Base-by-base conservation (phyloP, 169 alveolate species). In the Plasmodium yoelii region DNA sequence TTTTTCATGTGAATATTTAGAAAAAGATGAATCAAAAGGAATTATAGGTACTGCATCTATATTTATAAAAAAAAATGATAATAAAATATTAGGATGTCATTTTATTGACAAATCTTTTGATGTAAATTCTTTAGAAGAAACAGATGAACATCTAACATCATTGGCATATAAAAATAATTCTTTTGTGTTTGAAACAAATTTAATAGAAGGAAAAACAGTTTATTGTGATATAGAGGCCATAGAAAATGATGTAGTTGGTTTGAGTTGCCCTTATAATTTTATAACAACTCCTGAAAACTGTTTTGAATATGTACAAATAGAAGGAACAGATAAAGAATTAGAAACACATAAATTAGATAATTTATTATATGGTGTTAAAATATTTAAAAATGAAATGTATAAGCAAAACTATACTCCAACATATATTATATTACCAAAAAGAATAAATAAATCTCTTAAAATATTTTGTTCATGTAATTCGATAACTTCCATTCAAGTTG, bases 81-180 rank as follows among this genome's bases (percentile, higher is more conserved):
- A 53, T 5, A 82, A 82, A 65, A 82, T 82, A n/a, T 67, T 82
- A 53, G 90, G 90, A 4, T 82, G 90, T 46, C 84, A 82, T 51
- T 82, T 82, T 61, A 22, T 67, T 51, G 90, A 75, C 12, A 34
- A 44, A 6, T 24, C 74, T 1, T 19, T 39, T 59, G 42, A 34
- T 34, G 42, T 34, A 34, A 34, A 34, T 4, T 34, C 42, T 34
- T 34, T 34, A 34, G 42, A 34, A 3, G 42, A 34, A 34, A 47
- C 55, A 42, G 34, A 1, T 24, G 6, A 9, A 0, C 9, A 19
- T 10, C 2, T 42, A 9, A 8, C 39, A n/a, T 65, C 1, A 2
- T 46, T 9, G 6, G 1, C 24, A 3, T n/a, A 61, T n/a, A 28
- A 42, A 47, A 75, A 75, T 2, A 63, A 75, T 34, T 75, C 84